phyloP scores from a whole-genome alignment of 257 asterid genomes.

The Jacaranda mimosifolia region DNA sequence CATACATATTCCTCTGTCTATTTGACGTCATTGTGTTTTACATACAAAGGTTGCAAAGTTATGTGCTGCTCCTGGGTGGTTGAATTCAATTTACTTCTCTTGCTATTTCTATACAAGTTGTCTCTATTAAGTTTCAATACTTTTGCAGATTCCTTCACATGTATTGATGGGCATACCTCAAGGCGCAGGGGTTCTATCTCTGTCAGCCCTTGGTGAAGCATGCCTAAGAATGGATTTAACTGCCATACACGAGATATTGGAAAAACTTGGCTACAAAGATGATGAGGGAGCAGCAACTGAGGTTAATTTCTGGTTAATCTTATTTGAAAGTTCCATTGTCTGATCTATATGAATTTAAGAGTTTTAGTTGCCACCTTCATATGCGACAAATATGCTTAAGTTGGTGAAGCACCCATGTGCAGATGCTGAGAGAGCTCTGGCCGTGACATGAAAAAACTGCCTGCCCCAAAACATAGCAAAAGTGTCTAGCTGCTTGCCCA shows the following conservation, averaged over 20 bases:
- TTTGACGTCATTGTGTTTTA: too few species aligned
- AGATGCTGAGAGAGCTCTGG: not conserved
- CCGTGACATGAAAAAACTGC: not conserved
- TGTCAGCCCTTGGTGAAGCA: conserved; percentile 74
- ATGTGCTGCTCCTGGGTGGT: not conserved
- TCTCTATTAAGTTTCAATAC: not conserved
- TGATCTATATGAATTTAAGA: too few species aligned
- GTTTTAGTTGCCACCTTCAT: too few species aligned
- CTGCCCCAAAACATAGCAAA: not conserved
- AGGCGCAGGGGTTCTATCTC: conserved; percentile 53
- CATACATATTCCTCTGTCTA: too few species aligned
- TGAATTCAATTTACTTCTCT: not conserved
- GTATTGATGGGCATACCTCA: conserved; percentile 68
- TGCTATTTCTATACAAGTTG: too few species aligned
- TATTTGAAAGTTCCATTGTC: not conserved
- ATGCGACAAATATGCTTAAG: not conserved
- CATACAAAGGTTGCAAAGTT: too few species aligned
- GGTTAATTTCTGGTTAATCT: conserved; percentile 49
- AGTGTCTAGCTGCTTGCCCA: not conserved
- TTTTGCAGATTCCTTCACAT: conserved; percentile 66
- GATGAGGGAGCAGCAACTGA: conserved; percentile 81
- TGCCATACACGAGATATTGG: conserved; percentile 74
- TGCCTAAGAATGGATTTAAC: conserved; percentile 74
- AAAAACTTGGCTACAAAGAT: conserved; percentile 73
- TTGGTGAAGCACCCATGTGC: not conserved